These are phyloP conservation scores for Peniophora sp. DNA, from an alignment of 1,284 basidiomycete genomes.

Conservation along the genomic window DNA sequence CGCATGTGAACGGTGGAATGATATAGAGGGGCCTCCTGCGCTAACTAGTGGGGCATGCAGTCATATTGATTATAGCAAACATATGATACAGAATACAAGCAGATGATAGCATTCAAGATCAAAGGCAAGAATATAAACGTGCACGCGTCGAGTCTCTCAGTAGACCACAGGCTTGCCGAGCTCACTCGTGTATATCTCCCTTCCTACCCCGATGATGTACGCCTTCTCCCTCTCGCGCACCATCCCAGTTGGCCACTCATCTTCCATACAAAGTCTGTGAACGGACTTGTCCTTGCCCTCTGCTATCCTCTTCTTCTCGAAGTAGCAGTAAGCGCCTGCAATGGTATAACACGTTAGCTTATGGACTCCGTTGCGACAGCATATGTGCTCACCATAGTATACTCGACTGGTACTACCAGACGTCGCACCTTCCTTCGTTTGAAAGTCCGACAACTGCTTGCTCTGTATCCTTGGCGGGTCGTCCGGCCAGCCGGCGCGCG, in stretches of 20 bases:
- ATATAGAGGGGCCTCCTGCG: no score
- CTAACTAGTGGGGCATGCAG: no score
- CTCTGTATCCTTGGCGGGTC: not conserved
- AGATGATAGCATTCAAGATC: no score
- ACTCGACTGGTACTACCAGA: not conserved
- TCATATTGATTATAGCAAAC: no score
- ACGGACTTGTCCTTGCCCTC: not conserved
- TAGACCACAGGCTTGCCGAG: no score
- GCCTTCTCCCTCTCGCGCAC: not conserved
- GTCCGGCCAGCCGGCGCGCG: not conserved
- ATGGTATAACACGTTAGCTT: not conserved
- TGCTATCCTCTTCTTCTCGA: not conserved
- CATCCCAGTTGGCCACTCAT: not conserved
- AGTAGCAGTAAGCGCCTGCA: not conserved
- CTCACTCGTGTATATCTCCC: no score
- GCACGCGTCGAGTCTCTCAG: no score
- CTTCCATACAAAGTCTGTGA: not conserved
- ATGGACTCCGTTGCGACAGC: not conserved
- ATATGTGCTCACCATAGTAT: not conserved
- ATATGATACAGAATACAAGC: no score
- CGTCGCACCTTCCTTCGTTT: not conserved
- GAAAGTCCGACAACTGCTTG: not conserved
- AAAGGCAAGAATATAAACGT: no score
- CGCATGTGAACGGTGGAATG: no score
- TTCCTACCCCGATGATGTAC: no score